Percentiles rank a stretch among this genome's conserved stretches.
phyloP scores from a whole-genome alignment of 768 basidiomycete genomes.

The Mycena rebaudengoi region DNA sequence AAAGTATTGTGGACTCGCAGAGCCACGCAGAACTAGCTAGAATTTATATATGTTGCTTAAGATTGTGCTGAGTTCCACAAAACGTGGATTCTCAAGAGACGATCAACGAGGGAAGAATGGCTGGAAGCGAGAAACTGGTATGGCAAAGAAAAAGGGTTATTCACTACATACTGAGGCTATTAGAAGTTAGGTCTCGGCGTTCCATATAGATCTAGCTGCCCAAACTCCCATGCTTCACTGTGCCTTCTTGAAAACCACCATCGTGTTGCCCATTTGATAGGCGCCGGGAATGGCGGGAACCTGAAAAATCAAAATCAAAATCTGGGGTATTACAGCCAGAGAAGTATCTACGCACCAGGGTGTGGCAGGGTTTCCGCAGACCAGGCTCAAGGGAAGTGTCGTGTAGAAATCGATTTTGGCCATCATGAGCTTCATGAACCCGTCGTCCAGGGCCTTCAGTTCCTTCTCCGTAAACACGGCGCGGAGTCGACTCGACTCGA shows the following conservation, averaged over 20 bases:
- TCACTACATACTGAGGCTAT: background rate
- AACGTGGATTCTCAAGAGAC: no score
- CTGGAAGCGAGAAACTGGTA: no score
- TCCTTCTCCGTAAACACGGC: background rate
- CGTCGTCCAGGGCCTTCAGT: background rate
- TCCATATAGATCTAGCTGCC: constrained; percentile 5
- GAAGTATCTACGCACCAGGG: background rate
- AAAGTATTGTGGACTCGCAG: no score
- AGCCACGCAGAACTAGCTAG: no score
- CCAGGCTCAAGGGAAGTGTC: background rate
- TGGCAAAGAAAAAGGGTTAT: no score
- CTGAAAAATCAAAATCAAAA: background rate
- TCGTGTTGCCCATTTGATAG: constrained; percentile 11
- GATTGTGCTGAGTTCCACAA: no score
- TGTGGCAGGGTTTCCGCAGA: constrained; percentile 15
- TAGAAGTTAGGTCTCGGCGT: background rate
- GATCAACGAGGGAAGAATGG: no score
- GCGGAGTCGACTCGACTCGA: background rate
- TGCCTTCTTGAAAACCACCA: constrained; percentile 17
- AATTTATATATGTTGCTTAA: no score
- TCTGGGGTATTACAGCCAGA: background rate
- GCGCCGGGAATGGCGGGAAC: constrained; percentile 15
- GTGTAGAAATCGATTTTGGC: background rate
- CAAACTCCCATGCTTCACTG: constrained; percentile 10
- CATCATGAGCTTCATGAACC: background rate